Evolutionary conservation across 768 basidiomycete genomes (phyloP), one percentile per base, ranked within the genome.

Genomic region (Mycena vulgaris): DNA sequence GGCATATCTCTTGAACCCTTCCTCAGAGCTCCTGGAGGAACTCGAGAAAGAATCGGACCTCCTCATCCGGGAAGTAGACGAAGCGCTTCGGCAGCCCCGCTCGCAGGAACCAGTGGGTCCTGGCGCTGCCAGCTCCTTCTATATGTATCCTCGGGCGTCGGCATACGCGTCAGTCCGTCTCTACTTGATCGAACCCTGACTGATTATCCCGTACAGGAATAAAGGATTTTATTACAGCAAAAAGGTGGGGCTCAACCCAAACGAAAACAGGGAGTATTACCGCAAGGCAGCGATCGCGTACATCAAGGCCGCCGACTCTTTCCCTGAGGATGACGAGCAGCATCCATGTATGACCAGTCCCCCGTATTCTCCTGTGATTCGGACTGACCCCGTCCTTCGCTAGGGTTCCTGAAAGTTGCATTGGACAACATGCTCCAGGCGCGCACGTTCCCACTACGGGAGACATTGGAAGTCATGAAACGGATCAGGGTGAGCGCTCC

Each of bases 241-340:
- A 40, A 66, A 40, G 53, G 42, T 62, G 19, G 16, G 25, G 28
- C 56, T 21, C 17, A 37, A 27, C 27, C 31, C 28, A 2, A 52
- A 52, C 33, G 52, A 47, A 21, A 21, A 10, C 10, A 23, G 4
- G 17, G 40, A n/a, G 7, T 47, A 39, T 30, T 57, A 30, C 47
- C 67, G 52, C 59, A 40, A 73, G 47, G 71, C 75, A 17, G 66
- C 69, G n/a, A 13, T 42, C 3, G 40, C 28, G 25, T 76, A 76
- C 33, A 9, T 68, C 19, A 27, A 63, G 6, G 69, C 75, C 17
- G 71, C 71, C 10, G 52, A 64, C n/a, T 63, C 31, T 51, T 71
- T 66, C 68, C 74, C 75, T 17, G 21, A 57, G 25, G 75, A 76
- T 58, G 75, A 76, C 56, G 75, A 76, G 42, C 31, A 62, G 13